phyloP scores from a whole-genome alignment of 2,329 filamentous ascomycete genomes.

The Alternaria dauci region DNA sequence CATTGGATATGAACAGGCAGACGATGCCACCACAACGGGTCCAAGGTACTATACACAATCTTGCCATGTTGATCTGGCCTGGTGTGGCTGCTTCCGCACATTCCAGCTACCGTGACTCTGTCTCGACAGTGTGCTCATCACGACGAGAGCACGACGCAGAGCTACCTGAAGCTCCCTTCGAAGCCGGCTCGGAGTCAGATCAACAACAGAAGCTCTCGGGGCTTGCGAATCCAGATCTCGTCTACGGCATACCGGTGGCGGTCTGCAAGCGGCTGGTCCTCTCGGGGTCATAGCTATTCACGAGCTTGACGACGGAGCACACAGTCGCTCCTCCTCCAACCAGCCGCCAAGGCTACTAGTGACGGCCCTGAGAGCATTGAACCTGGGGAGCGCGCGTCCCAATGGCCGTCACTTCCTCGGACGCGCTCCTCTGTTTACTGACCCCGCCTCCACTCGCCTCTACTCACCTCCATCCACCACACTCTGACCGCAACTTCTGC shows the following conservation, averaged over 20 bases:
- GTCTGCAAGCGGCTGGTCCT: background rate
- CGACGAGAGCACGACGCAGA: background rate
- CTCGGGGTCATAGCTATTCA: background rate
- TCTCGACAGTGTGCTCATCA: background rate
- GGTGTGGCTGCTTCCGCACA: background rate
- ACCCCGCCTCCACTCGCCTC: background rate
- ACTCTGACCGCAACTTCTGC: slow-evolving; percentile 10
- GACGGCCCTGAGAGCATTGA: background rate
- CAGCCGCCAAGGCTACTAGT: slow-evolving; percentile 17
- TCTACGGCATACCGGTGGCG: background rate
- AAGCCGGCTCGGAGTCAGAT: background rate
- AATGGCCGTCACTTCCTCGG: slow-evolving; percentile 5
- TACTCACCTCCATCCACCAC: no score
- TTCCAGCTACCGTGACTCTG: background rate
- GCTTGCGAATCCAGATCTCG: background rate
- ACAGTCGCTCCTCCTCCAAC: slow-evolving; percentile 1
- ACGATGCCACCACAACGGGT: background rate
- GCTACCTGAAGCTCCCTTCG: background rate
- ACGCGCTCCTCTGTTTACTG: slow-evolving; percentile 1
- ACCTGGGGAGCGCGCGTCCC: slow-evolving; percentile 12
- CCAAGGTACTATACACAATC: background rate
- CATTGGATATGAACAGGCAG: background rate
- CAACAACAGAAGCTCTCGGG: background rate
- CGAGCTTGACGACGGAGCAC: background rate
- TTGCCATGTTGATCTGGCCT: background rate